phyloP scores from a whole-genome alignment of 2,329 filamentous ascomycete species.

The Ophiostoma quercus region DNA sequence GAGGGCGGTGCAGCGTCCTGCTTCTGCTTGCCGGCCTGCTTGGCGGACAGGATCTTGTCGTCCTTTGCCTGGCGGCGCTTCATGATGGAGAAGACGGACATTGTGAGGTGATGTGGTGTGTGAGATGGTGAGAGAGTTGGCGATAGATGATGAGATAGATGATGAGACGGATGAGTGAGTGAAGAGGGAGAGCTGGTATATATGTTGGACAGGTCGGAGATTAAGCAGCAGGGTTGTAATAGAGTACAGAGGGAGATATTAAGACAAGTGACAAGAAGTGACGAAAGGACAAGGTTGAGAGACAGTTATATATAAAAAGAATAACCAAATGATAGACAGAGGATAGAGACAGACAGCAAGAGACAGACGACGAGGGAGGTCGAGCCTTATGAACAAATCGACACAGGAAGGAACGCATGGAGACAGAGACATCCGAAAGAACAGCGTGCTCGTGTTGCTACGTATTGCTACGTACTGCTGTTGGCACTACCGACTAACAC shows the following conservation, averaged over 20 bases:
- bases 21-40: constrained; percentile 45
- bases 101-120: constrained; percentile 30
- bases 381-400: too few relatives aligned
- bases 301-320: background rate
- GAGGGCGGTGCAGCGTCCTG: constrained; percentile 32
- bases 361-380: too few relatives aligned
- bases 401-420: background rate
- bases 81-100: constrained; percentile 56
- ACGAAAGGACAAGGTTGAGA: background rate
- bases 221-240: background rate
- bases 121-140: background rate
- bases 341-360: background rate
- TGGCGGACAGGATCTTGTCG: constrained; percentile 37
- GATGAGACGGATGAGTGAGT: background rate
- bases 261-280: background rate
- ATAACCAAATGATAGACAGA: background rate
- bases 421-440: background rate
- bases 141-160: background rate
- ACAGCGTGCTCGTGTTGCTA: background rate
- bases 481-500: background rate
- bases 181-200: background rate
- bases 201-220: constrained; percentile 1
- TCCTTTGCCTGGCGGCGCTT: constrained; percentile 53
- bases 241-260: background rate
- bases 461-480: background rate